These are phyloP conservation scores for Alternaria sp. DNA, from an alignment of 2,329 filamentous ascomycete genomes.

Conservation along the genomic window DNA sequence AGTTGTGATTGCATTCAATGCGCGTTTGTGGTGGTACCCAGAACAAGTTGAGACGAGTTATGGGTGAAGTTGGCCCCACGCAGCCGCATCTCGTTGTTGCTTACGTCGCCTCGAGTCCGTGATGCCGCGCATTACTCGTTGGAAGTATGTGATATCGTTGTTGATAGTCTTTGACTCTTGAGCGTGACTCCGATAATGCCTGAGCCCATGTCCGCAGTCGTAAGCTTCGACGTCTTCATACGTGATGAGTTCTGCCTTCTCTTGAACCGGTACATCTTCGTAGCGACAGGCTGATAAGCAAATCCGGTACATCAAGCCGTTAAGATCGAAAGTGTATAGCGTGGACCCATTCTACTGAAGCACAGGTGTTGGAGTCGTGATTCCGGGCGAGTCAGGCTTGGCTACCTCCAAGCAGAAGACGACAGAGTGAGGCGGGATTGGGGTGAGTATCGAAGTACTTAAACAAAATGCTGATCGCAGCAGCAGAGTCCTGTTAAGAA, in stretches of 20 bases:
- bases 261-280: not conserved
- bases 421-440: not conserved
- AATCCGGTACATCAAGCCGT: not conserved
- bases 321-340: not conserved
- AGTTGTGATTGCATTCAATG: not conserved
- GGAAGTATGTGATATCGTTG: not conserved
- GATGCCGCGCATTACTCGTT: not conserved
- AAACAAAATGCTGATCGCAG: not conserved
- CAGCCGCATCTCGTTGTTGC: not conserved
- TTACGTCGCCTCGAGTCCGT: not conserved
- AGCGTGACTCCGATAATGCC: not conserved
- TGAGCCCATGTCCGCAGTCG: not conserved
- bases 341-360: too few relatives aligned
- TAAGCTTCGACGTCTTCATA: not conserved
- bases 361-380: not conserved
- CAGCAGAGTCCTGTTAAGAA: too few relatives aligned
- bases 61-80: not conserved
- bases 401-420: not conserved
- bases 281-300: too few relatives aligned
- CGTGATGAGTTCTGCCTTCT: not conserved
- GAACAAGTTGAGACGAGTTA: not conserved
- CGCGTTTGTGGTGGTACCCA: not conserved
- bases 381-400: not conserved
- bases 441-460: not conserved
- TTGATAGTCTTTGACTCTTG: not conserved